Evolutionary conservation across 306 rosid species (phyloP).

Genomic region (Sicyos baderoa): DNA sequence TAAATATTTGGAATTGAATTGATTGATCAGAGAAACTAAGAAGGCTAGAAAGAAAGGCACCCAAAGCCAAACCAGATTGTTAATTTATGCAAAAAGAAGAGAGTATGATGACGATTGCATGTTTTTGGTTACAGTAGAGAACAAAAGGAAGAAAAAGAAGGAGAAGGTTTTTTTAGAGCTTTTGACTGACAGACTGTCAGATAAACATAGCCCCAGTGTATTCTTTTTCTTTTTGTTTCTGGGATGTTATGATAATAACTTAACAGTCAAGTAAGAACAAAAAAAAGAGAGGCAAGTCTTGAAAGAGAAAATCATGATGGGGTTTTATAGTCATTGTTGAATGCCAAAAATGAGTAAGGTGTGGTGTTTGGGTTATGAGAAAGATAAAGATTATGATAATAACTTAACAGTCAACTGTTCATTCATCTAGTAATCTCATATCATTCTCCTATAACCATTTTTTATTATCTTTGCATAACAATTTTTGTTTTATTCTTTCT

Average conservation of each 20-base stretch:
- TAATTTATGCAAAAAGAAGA: not conserved
- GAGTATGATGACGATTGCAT: slow-evolving; percentile 5
- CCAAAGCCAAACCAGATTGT: slow-evolving; percentile 4
- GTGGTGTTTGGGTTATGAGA: too few species aligned
- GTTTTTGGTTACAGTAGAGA: slow-evolving; percentile 3
- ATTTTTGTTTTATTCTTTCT: too few species aligned
- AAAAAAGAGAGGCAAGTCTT: not conserved
- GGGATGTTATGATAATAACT: not conserved
- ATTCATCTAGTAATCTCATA: too few species aligned
- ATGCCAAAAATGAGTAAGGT: slow-evolving; percentile 14
- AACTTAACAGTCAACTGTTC: too few species aligned
- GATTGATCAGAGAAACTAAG: not conserved
- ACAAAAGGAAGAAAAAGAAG: slow-evolving; percentile 7
- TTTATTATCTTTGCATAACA: too few species aligned
- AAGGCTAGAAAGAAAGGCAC: slow-evolving; percentile 12
- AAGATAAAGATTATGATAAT: too few species aligned
- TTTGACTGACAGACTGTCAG: slow-evolving; percentile 15
- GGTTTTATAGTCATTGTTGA: slow-evolving; percentile 30
- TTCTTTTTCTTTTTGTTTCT: too few species aligned
- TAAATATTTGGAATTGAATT: too few species aligned
- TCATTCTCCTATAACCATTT: too few species aligned
- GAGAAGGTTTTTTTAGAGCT: not conserved
- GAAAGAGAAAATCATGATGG: slow-evolving; percentile 8
- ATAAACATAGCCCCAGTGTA: not conserved
- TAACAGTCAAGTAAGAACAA: not conserved